These are phyloP conservation scores for Oenanthe sinensis DNA, from an alignment of 129 eudicot genomes.

Conservation along the genomic window DNA sequence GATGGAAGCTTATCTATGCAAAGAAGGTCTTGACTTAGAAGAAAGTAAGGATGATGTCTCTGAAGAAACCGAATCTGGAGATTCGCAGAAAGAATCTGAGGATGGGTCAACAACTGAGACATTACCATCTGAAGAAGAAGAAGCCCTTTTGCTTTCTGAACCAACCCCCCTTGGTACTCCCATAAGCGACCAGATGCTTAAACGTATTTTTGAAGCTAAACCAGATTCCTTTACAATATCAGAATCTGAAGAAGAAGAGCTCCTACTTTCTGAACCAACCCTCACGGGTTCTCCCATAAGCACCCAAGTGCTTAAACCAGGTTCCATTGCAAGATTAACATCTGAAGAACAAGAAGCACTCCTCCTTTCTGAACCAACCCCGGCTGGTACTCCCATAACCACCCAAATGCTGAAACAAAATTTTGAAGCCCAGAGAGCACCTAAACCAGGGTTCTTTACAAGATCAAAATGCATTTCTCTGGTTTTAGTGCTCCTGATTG, in stretches of 20 bases:
- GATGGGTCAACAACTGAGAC: constrained; percentile 24
- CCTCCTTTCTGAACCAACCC: constrained; percentile 11
- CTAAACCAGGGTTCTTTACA: constrained; percentile 22
- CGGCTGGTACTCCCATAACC: constrained; percentile 7
- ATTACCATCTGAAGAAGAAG: constrained; percentile 15
- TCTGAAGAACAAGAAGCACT: constrained; percentile 19
- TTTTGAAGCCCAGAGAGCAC: constrained; percentile 1
- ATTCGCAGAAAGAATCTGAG: constrained; percentile 25
- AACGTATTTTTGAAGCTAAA: constrained; percentile 15
- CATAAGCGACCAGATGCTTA: neutral
- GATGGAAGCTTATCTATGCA: constrained; percentile 34
- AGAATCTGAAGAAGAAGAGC: constrained; percentile 12
- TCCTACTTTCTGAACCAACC: constrained; percentile 34
- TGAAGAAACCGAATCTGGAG: too few relatives aligned
- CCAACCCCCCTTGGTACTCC: constrained; percentile 9
- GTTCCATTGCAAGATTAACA: too few relatives aligned
- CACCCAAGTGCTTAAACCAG: too few relatives aligned
- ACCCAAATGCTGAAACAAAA: constrained; percentile 8
- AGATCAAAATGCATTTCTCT: constrained; percentile 31
- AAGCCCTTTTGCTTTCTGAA: constrained; percentile 15
- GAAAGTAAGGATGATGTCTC: constrained; percentile 31
- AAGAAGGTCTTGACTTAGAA: constrained; percentile 25
- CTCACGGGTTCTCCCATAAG: constrained; percentile 15
- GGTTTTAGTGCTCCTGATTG: constrained; percentile 41
- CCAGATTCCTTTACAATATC: constrained; percentile 25